These are phyloP conservation scores for Clavulina sp. DNA, from an alignment of 768 basidiomycete species.

Conservation along the genomic window DNA sequence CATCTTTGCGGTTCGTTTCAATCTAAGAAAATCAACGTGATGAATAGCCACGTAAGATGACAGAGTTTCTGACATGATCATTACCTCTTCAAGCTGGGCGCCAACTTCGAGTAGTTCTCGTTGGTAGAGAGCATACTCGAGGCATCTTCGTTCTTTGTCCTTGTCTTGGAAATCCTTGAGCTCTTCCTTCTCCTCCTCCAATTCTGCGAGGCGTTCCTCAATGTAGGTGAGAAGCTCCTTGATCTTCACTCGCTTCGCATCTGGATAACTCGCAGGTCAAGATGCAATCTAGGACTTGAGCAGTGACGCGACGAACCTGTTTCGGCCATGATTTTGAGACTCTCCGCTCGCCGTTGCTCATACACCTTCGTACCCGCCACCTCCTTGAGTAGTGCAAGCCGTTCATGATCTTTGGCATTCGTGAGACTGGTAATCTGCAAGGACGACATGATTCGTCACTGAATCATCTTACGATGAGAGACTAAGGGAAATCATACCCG, in stretches of 20 bases:
- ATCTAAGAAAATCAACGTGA: conserved; percentile 16
- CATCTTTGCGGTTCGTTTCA: conserved; percentile 50
- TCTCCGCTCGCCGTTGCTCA: conserved; percentile 83
- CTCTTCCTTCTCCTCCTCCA: conserved; percentile 97
- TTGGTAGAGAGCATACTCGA: conserved; percentile 90
- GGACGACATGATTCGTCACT: background rate
- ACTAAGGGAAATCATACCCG: conserved; percentile 37
- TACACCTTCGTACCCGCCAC: conserved; percentile 98
- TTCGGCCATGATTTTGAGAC: conserved; percentile 91
- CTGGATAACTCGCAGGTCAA: conserved; percentile 17
- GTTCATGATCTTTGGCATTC: conserved; percentile 91
- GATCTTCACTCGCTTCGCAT: conserved; percentile 82
- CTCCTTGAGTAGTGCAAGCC: conserved; percentile 88
- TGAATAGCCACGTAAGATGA: conserved; percentile 1
- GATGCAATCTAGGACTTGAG: background rate
- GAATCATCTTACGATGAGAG: background rate
- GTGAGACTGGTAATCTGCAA: conserved; percentile 82
- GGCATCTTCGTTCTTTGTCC: conserved; percentile 82
- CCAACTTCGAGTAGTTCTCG: conserved; percentile 80
- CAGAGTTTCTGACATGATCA: background rate
- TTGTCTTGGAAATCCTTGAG: conserved; percentile 92
- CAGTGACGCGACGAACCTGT: conserved; percentile 27
- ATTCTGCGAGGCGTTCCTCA: conserved; percentile 71
- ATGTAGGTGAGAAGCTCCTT: conserved; percentile 79
- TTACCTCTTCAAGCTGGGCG: conserved; percentile 68